Base-by-base conservation (phyloP, 352 stramenopile genomes). In the Pythium sukuiense region DNA sequence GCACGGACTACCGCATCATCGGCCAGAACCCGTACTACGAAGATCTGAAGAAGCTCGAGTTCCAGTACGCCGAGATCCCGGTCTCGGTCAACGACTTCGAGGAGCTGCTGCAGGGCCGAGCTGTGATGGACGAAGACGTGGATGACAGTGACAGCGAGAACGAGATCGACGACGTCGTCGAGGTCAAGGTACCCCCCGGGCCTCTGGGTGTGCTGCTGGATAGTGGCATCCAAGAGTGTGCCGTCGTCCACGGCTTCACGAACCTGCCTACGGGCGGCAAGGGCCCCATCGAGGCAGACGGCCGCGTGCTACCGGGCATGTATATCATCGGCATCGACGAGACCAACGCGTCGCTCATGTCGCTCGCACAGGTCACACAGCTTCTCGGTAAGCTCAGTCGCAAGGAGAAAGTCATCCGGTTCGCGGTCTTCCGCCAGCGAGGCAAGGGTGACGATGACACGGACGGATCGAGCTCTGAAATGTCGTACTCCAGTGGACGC, bases 311-410 rank as follows among this genome's bases (percentile, higher is more conserved):
- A 8, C 77, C 81, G 13, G 85, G 85, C 63, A 92, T 92, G 83
- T 92, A 91, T 71, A 92, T 94, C 61, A 90, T 94, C 69, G 86
- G 83, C 67, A 94, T 94, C 71, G 90, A 94, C 72, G 85, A 92
- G 58, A 88, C 80, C 26, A 92, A 93, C 59, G 85, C 81, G 63
- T 92, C 83, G 43, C 69, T 92, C 59, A 93, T 93, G 85, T 92
- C 85, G 41, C 73, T 93, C 45, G 35, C 37, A 16, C 55, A 74
- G 30, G 83, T 92, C 48, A 90, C 83, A 12, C 76, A 90, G 61
- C 58, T 91, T 29, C 77, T 93, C 12, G 83, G 83, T 30, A 89
- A 87, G 57, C 73, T 93, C 37, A 80, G 75, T 18, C 83, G 85
- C 37, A 90, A 92, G 53, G 85, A 92, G 41, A 93, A 93, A 59